These are phyloP conservation scores for Wickerhamiella alocasiicola DNA, from an alignment of 805 yeast genomes.

Conservation along the genomic window DNA sequence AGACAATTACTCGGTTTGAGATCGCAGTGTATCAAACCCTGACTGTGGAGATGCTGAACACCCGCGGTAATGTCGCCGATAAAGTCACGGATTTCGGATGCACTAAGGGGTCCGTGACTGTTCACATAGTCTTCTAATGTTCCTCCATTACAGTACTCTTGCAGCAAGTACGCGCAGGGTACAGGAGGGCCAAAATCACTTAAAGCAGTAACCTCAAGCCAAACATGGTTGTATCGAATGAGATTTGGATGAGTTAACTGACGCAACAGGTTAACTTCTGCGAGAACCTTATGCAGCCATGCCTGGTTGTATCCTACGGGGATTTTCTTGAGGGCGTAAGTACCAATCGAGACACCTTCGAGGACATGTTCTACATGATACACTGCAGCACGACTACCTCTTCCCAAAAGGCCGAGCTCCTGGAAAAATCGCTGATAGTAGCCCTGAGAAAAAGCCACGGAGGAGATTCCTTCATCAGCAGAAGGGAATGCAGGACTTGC, in stretches of 20 bases:
- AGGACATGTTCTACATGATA: slow-evolving; percentile 73
- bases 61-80: slow-evolving; percentile 60
- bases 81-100: slow-evolving; percentile 43
- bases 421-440: slow-evolving; percentile 59
- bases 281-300: slow-evolving; percentile 57
- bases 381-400: slow-evolving; percentile 79
- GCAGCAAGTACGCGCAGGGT: slow-evolving; percentile 69
- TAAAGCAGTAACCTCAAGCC: slow-evolving; percentile 60
- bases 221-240: slow-evolving; percentile 79
- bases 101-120: slow-evolving; percentile 20
- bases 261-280: slow-evolving; percentile 62
- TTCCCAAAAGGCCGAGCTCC: slow-evolving; percentile 49
- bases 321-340: slow-evolving; percentile 74
- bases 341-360: slow-evolving; percentile 57
- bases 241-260: slow-evolving; percentile 44
- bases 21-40: slow-evolving; percentile 77
- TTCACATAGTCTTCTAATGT: slow-evolving; percentile 58
- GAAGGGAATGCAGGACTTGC: not conserved
- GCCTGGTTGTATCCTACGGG: slow-evolving; percentile 65
- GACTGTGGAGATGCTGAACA: slow-evolving; percentile 54
- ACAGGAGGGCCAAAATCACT: slow-evolving; percentile 44
- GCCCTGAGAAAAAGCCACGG: slow-evolving; percentile 58
- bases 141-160: slow-evolving; percentile 84
- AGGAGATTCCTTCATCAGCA: slow-evolving; percentile 16
- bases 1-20: slow-evolving; percentile 82